Percentiles rank a stretch among this genome's conserved stretches.
phyloP scores from a whole-genome alignment of 2,329 filamentous ascomycete genomes.

The Verticillium nubilum region DNA sequence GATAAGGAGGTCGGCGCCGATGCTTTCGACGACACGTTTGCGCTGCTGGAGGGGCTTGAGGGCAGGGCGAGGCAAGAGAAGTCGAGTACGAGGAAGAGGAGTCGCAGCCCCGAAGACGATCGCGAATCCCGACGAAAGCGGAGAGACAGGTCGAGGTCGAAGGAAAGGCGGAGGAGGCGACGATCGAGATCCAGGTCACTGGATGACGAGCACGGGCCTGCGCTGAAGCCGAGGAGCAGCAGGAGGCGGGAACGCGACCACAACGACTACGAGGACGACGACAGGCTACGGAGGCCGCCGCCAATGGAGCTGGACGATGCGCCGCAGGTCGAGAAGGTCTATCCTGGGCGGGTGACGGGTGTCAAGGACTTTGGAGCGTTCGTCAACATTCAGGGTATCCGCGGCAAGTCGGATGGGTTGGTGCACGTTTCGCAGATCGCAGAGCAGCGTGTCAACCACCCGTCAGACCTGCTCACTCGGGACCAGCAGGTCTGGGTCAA shows the following conservation, averaged over 20 bases:
- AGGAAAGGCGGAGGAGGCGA: conserved; percentile 31
- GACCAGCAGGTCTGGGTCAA: conserved; percentile 91
- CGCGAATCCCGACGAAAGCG: conserved; percentile 34
- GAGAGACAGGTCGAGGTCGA: conserved; percentile 33
- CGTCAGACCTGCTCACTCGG: conserved; percentile 75
- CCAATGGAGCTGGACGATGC: conserved; percentile 73
- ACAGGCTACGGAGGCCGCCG: conserved; percentile 60
- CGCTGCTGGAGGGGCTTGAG: conserved; percentile 81
- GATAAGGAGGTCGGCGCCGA: conserved; percentile 63
- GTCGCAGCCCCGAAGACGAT: conserved; percentile 51
- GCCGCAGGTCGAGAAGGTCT: conserved; percentile 80
- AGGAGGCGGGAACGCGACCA: conserved; percentile 35
- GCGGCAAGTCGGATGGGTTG: conserved; percentile 83
- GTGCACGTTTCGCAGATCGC: conserved; percentile 90
- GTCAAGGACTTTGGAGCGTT: conserved; percentile 96
- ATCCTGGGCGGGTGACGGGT: conserved; percentile 83
- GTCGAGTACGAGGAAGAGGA: conserved; percentile 47
- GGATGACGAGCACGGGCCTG: conserved; percentile 37
- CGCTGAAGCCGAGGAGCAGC: conserved; percentile 20
- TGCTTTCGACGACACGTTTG: conserved; percentile 88
- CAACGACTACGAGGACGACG: conserved; percentile 42
- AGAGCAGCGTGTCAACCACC: conserved; percentile 83
- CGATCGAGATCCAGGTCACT: conserved; percentile 28
- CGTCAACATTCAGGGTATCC: conserved; percentile 83
- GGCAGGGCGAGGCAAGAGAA: conserved; percentile 49